Conservation (phyloP, 345 rosid genomes). For the Acer campestre region DNA sequence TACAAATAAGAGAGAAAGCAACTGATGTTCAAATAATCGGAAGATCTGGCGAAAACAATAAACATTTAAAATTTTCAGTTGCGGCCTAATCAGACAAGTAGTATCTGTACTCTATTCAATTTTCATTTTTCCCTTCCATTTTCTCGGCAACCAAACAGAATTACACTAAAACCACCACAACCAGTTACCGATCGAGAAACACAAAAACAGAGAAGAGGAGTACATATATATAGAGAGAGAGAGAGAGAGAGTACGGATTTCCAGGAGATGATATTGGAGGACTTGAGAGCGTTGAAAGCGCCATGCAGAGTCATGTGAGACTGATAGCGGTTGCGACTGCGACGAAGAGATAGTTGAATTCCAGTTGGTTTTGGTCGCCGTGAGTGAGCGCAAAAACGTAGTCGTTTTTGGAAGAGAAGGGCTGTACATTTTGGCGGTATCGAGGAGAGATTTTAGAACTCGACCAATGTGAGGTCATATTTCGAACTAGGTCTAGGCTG, state of each 20-base stretch:
- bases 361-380: neutral
- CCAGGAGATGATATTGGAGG: slow-evolving; percentile 58
- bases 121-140: no score
- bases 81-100: neutral
- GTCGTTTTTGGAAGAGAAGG: no score
- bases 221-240: neutral
- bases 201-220: neutral
- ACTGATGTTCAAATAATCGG: neutral
- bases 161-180: neutral
- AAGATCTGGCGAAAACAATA: neutral
- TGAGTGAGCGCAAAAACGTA: neutral
- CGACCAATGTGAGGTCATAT: no score
- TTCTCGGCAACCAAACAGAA: neutral
- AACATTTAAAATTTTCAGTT: neutral
- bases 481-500: no score
- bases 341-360: neutral
- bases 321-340: neutral
- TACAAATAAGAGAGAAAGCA: neutral
- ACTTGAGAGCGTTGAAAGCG: slow-evolving; percentile 45
- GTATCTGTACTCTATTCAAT: no score
- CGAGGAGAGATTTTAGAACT: no score
- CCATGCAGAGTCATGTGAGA: slow-evolving; percentile 38
- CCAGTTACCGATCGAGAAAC: neutral
- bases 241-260: slow-evolving; percentile 40
- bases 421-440: no score